Base-by-base conservation (phyloP, 1,139 yeast genomes). In the Blastobotrys malaysiensis region DNA sequence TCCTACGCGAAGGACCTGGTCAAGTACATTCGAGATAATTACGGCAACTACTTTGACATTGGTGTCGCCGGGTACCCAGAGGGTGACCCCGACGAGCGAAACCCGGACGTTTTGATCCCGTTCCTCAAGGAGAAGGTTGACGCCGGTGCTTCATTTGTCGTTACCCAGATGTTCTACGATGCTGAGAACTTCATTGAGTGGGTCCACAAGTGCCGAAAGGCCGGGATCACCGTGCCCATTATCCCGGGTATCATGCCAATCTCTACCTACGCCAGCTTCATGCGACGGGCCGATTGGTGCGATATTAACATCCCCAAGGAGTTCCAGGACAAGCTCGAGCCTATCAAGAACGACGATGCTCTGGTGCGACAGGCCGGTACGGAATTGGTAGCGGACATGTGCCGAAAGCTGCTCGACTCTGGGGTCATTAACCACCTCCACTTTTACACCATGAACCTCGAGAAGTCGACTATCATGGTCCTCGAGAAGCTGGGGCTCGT, bases 171-270 rank as follows among this genome's bases (percentile, higher is more conserved):
- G 90, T 82, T 82, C 63, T 93, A 91, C 70, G 98, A 93, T 68
- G 93, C 81, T 11, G 96, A 91, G 52, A 81, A 80, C 59, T 93
- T 93, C 70, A 78, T 93, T 56, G 63, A 72, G 26, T 93, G 99
- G 99, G 90, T 95, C 65, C 70, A 76, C 22, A 73, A 77, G 59
- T 80, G 95, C 57, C 80, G 95, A 61, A 82, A 77, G 36, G 77
- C 77, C 31, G 98, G 97, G n/a, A 79, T 93, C 60, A 77, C 77
- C 48, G 83, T 88, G 54, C 98, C 98, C 45, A 88, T 93, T 62
- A 86, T 93, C 58, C 99, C 99, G 1, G 99, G 99, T 22, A 90
- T 93, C 70, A 93, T 93, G 99, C 99, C 99, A 20, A 91, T 93
- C 59, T 85, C 96, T 18, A 89, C 97, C 9, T 91, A 91, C 72